phyloP scores from a whole-genome alignment of 345 rosid genomes.

The Combretum micranthum region DNA sequence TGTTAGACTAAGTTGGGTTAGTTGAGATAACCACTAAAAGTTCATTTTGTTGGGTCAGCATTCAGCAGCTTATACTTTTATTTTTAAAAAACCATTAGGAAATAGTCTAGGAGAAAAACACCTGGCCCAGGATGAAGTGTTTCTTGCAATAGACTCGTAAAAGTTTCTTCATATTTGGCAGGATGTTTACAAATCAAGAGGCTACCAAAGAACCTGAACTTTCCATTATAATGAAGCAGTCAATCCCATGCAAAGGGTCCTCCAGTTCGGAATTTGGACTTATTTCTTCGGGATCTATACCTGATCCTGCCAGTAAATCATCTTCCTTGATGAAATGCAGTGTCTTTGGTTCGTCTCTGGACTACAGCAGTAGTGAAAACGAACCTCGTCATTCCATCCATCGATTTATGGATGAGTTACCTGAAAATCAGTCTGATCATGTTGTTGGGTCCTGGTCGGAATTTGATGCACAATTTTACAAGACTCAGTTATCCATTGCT shows the following conservation, averaged over 20 bases:
- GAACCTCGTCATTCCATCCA: slow-evolving; percentile 36
- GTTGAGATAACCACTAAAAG: too few relatives aligned
- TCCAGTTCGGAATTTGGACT: slow-evolving; percentile 28
- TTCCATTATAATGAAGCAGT: slow-evolving; percentile 27
- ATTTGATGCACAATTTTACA: slow-evolving; percentile 32
- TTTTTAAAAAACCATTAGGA: too few relatives aligned
- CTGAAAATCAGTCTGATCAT: slow-evolving; percentile 33
- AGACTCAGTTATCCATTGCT: slow-evolving; percentile 66
- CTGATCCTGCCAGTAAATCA: slow-evolving; percentile 32
- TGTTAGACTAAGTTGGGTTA: too few relatives aligned
- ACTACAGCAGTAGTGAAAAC: slow-evolving; percentile 24
- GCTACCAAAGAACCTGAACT: slow-evolving; percentile 21
- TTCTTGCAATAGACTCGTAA: not conserved
- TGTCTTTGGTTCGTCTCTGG: slow-evolving; percentile 31
- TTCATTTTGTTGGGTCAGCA: too few relatives aligned
- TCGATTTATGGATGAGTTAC: slow-evolving; percentile 62
- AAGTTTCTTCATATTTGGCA: slow-evolving; percentile 9
- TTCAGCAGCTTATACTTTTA: too few relatives aligned
- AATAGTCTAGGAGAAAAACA: too few relatives aligned
- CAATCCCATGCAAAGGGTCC: slow-evolving; percentile 17
- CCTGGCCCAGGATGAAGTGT: not conserved
- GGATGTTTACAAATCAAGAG: slow-evolving; percentile 30
- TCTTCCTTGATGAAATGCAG: slow-evolving; percentile 26
- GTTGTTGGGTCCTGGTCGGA: slow-evolving; percentile 38
- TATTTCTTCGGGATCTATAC: slow-evolving; percentile 33